phyloP scores from a whole-genome alignment of 108 stramenopile genomes.

The Conticribra guillardii region DNA sequence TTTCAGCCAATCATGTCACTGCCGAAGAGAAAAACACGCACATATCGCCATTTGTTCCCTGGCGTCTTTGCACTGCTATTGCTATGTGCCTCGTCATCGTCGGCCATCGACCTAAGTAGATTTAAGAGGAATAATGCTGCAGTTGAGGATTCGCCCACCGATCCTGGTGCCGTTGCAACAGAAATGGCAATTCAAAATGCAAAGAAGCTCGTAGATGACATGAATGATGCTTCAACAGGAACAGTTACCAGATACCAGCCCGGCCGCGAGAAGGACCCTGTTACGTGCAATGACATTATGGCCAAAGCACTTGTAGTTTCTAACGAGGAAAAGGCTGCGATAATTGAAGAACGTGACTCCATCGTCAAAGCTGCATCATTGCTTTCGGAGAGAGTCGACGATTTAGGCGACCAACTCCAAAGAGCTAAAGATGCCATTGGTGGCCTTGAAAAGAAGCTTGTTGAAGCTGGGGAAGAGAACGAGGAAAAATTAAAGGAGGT shows the following conservation, averaged over 20 bases:
- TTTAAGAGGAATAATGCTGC: neutral
- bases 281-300: conserved; percentile 54
- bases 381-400: conserved; percentile 38
- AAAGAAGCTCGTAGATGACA: conserved; percentile 35
- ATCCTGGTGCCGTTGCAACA: neutral
- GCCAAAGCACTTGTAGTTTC: conserved; percentile 52
- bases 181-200: conserved; percentile 38
- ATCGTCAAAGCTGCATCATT: conserved; percentile 38
- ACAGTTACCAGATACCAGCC: conserved; percentile 40
- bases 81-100: neutral
- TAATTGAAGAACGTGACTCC: conserved; percentile 37
- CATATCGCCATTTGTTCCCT: too few relatives aligned
- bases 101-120: conserved; percentile 16
- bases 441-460: conserved; percentile 12
- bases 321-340: conserved; percentile 54
- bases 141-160: neutral
- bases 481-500: conserved; percentile 24
- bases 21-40: neutral
- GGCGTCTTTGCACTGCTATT: neutral
- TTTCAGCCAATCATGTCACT: neutral
- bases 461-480: neutral
- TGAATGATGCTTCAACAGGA: conserved; percentile 47
- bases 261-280: conserved; percentile 39
- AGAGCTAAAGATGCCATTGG: conserved; percentile 20
- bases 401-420: conserved; percentile 31